phyloP scores from a whole-genome alignment of 768 basidiomycete genomes.

The Leucosporidium yakuticum region DNA sequence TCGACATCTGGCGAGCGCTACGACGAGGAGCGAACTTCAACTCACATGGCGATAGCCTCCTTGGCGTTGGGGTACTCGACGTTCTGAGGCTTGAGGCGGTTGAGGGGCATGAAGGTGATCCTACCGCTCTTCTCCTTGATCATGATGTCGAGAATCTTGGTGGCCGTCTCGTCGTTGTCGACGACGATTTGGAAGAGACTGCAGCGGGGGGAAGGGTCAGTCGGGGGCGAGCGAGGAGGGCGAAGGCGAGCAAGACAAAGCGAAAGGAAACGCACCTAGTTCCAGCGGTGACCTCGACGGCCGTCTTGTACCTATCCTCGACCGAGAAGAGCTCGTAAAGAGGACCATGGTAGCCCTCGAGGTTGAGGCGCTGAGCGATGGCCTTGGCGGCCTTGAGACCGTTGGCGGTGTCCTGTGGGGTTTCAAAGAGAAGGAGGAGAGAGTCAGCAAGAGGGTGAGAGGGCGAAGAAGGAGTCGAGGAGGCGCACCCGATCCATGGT shows the following conservation, averaged over 20 bases:
- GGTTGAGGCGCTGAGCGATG: conserved; percentile 66
- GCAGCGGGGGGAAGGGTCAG: neutral
- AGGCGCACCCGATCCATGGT: conserved; percentile 90
- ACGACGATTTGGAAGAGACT: conserved; percentile 97
- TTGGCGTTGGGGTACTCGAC: conserved; percentile 52
- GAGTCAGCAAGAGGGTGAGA: neutral
- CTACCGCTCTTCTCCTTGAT: conserved; percentile 85
- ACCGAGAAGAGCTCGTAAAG: conserved; percentile 90
- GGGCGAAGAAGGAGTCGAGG: neutral
- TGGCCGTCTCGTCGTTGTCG: conserved; percentile 90
- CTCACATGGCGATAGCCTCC: conserved; percentile 55
- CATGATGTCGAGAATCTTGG: conserved; percentile 87
- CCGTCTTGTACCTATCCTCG: conserved; percentile 82
- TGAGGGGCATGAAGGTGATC: conserved; percentile 97
- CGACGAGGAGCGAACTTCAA: conserved; percentile 53
- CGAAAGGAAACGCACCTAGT: conserved; percentile 60
- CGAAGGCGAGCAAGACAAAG: neutral
- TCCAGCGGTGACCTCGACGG: conserved; percentile 90
- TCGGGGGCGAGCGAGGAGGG: neutral
- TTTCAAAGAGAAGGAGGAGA: conserved; percentile 6
- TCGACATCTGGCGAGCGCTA: neutral
- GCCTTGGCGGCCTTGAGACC: conserved; percentile 80
- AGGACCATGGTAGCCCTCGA: conserved; percentile 86
- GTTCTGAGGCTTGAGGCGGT: conserved; percentile 77
- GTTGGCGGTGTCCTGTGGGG: conserved; percentile 71